These are phyloP conservation scores for Gilbertella persicaria DNA, from an alignment of 371 early-diverging fungal genomes.

Conservation along the genomic window DNA sequence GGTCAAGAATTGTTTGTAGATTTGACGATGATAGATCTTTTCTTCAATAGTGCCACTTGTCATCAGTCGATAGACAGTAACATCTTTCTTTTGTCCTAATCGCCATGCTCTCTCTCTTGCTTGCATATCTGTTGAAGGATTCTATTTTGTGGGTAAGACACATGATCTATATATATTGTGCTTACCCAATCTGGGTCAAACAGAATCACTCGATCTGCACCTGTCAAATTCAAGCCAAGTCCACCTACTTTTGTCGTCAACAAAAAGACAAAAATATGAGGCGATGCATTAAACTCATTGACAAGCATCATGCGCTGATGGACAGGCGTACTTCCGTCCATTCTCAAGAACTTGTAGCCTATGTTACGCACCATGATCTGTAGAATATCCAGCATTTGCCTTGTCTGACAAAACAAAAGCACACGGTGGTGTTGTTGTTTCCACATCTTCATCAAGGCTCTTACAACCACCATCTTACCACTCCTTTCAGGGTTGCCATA, in stretches of 20 bases:
- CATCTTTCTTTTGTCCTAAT: slow-evolving; percentile 88
- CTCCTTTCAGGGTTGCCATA: slow-evolving; percentile 71
- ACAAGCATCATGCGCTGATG: slow-evolving; percentile 80
- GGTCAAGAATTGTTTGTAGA: slow-evolving; percentile 95
- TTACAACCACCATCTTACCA: slow-evolving; percentile 91
- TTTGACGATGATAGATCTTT: slow-evolving; percentile 97
- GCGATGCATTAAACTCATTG: slow-evolving; percentile 82
- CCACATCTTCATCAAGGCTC: slow-evolving; percentile 87
- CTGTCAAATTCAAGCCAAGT: slow-evolving; percentile 94
- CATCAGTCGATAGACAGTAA: slow-evolving; percentile 97
- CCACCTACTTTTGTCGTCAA: slow-evolving; percentile 98
- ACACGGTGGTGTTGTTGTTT: slow-evolving; percentile 83
- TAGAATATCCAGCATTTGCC: slow-evolving; percentile 96
- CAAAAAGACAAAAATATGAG: slow-evolving; percentile 82
- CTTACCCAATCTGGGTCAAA: slow-evolving; percentile 97
- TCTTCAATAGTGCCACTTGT: slow-evolving; percentile 97
- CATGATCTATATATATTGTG: too few relatives aligned
- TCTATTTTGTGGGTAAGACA: slow-evolving; percentile 54
- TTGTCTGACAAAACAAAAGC: slow-evolving; percentile 94
- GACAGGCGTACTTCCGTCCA: slow-evolving; percentile 96
- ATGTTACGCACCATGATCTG: slow-evolving; percentile 61
- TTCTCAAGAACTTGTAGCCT: slow-evolving; percentile 74
- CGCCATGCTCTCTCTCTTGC: slow-evolving; percentile 98
- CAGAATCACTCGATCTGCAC: slow-evolving; percentile 94
- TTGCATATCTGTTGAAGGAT: slow-evolving; percentile 96